Conservation (phyloP, 2,329 filamentous ascomycete species). For the Colletotrichum australisinense region DNA sequence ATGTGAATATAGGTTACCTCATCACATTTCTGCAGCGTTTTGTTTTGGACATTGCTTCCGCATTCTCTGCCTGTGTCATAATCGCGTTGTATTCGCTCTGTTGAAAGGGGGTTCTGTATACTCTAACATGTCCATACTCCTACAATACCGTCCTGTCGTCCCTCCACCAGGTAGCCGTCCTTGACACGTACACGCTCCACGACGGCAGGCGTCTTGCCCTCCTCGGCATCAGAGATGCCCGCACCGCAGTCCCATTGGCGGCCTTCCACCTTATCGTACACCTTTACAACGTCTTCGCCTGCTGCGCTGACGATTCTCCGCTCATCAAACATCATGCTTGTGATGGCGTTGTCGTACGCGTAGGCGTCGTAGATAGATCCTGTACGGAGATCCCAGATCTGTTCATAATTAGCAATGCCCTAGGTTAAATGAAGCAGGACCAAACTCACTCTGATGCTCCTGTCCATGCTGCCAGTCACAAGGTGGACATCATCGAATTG, state of each 20-base stretch:
- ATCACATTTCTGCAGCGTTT: neutral
- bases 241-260: conserved; percentile 97
- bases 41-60: neutral
- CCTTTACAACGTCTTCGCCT: conserved; percentile 93
- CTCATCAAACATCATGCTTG: conserved; percentile 96
- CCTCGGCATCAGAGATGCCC: conserved; percentile 76
- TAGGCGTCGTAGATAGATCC: conserved; percentile 96
- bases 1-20: neutral
- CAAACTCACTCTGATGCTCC: conserved; percentile 87
- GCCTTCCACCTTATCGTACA: conserved; percentile 97
- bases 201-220: conserved; percentile 71
- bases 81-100: conserved; percentile 29
- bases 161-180: conserved; percentile 94
- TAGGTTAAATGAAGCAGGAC: neutral
- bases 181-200: conserved; percentile 91
- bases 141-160: conserved; percentile 86
- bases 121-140: conserved; percentile 86
- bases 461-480: conserved; percentile 91
- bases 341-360: conserved; percentile 91
- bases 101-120: conserved; percentile 29
- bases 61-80: neutral
- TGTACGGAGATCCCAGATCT: conserved; percentile 99
- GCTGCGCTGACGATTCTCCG: conserved; percentile 91
- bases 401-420: conserved; percentile 15
- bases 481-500: conserved; percentile 97